These are phyloP conservation scores for Coniochaeta sp. DNA, from an alignment of 2,329 filamentous ascomycete species.

Conservation along the genomic window DNA sequence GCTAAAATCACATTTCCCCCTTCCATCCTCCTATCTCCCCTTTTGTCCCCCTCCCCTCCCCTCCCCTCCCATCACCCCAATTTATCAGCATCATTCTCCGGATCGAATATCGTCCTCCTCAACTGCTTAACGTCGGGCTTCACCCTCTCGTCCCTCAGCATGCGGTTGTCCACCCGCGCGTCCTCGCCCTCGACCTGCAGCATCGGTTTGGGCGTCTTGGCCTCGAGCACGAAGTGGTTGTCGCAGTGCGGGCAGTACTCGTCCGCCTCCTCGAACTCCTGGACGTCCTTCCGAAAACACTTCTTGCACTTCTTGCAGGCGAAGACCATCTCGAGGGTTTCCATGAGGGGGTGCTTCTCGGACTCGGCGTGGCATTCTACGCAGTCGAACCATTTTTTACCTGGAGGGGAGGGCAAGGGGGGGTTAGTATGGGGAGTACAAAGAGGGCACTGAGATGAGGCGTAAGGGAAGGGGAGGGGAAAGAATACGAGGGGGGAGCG, in stretches of 20 bases:
- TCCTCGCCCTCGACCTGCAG: conserved; percentile 90
- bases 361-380: conserved; percentile 85
- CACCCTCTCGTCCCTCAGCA: conserved; percentile 86
- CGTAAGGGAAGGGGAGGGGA: background rate
- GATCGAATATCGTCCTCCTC: conserved; percentile 64
- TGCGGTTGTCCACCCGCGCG: conserved; percentile 74
- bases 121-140: conserved; percentile 40
- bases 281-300: conserved; percentile 88
- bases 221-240: conserved; percentile 95
- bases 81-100: conserved; percentile 66
- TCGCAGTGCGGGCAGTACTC: conserved; percentile 99
- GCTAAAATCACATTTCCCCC: background rate
- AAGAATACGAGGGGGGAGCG: too few species aligned
- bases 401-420: too few species aligned
- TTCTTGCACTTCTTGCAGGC: conserved; percentile 99
- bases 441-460: background rate
- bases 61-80: conserved; percentile 52
- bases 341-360: conserved; percentile 67
- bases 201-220: conserved; percentile 72
- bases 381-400: conserved; percentile 98
- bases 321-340: conserved; percentile 83
- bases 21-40: too few species aligned
- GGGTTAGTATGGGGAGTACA: too few species aligned
- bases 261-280: conserved; percentile 91
- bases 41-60: background rate